Base-by-base conservation (phyloP, 805 yeast genomes). In the Wickerhamomyces sydowiorum region DNA sequence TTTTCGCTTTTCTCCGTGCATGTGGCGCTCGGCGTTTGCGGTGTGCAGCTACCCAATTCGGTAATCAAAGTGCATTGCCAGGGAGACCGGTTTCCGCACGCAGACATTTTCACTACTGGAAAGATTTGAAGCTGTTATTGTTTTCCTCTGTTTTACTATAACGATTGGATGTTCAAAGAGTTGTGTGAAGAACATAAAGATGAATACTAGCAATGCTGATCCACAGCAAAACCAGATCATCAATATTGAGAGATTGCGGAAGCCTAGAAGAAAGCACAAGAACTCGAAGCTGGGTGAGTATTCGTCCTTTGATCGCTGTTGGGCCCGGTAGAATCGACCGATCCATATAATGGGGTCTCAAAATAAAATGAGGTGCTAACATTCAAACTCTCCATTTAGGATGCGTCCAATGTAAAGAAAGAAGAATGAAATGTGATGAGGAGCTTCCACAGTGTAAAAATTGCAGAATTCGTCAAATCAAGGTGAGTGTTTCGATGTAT, bases 341-440 rank as follows among this genome's bases (percentile, higher is more conserved):
- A 4, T 28, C 18, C 6, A 28, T 25, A 10, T 25, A 10, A 12
- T 29, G 20, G 14, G 14, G 20, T 4, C 18, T 5, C 8, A 12
- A 13, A 12, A 17, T 5, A 13, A 18, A 19, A 13, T 15, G 6
- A 32, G 15, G 27, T 12, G 27, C 53, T 50, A 52, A 50, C 48
- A 15, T 4, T 18, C n/a, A n/a, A 23, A 4, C 10, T 14, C 13
- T n/a, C n/a, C n/a, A 4, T 28, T 50, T 68, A 48, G 78, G 78
- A 7, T 73, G 78, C 46, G 67, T 71, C 2, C 74, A 76, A 19
- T 73, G 78, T 49, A 73, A 73, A 40, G 72, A 69, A 43, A 61
- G 78, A 43, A 59, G 78, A 32, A 73, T 73, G 55, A 73, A 73
- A 47, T 73, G 78, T 53, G 75, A 70, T 50, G 77, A 73, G 45